phyloP scores from a whole-genome alignment of 2,329 filamentous ascomycete species.

The Trichoderma sp. region DNA sequence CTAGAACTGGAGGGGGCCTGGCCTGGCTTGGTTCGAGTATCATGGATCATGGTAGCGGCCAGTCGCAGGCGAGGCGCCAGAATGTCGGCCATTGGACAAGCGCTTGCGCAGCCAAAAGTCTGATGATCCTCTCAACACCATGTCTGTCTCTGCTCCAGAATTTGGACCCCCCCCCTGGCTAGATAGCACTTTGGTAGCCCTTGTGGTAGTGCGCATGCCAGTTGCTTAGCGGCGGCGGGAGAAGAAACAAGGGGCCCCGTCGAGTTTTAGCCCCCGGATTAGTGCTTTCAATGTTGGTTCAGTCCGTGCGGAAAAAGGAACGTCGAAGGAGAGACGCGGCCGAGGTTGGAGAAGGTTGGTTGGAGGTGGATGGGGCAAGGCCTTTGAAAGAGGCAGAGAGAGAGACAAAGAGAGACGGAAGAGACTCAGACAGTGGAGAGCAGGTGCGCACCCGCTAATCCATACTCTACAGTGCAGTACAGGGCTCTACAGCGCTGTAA shows the following conservation, averaged over 20 bases:
- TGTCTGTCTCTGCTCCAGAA: too few species aligned
- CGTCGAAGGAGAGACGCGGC: neutral
- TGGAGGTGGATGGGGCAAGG: neutral
- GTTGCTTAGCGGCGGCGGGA: constrained; percentile 8
- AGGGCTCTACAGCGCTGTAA: too few species aligned
- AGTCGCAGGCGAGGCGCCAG: neutral
- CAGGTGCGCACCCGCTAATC: neutral
- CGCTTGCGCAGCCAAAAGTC: neutral
- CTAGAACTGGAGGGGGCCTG: neutral
- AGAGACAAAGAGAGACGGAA: neutral
- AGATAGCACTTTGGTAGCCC: too few species aligned
- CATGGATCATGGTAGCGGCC: neutral
- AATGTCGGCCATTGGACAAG: neutral
- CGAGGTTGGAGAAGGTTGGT: neutral
- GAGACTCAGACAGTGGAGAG: too few species aligned
- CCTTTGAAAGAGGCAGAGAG: neutral
- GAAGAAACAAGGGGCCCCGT: neutral
- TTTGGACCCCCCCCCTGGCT: too few species aligned
- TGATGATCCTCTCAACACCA: neutral
- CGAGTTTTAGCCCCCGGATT: neutral
- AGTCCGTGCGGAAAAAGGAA: neutral
- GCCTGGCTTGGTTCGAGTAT: too few species aligned
- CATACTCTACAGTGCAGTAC: too few species aligned
- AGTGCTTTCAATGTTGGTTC: neutral
- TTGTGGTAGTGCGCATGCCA: neutral